These are phyloP conservation scores for Clavispora carvajalis DNA, from an alignment of 805 yeast genomes.

Conservation along the genomic window DNA sequence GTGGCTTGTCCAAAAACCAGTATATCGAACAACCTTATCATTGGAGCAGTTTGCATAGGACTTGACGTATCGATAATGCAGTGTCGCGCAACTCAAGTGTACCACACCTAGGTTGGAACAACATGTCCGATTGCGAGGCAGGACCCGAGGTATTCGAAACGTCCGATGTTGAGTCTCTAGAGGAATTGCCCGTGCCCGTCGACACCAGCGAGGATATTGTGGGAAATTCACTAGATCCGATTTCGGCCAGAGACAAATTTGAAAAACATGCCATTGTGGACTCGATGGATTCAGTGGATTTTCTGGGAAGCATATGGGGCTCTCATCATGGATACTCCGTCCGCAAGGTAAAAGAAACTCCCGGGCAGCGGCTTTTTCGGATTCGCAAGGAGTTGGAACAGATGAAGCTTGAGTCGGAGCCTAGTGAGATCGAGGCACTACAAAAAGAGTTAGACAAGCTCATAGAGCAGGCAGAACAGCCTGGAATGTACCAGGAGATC, in stretches of 20 bases:
- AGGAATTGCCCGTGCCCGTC: constrained; percentile 8
- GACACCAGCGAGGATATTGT: constrained; percentile 10
- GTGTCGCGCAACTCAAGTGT: background rate
- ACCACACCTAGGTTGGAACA: background rate
- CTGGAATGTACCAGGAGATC: background rate
- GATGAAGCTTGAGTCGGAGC: constrained; percentile 15
- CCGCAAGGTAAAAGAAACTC: constrained; percentile 27
- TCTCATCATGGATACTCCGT: constrained; percentile 16
- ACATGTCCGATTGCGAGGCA: constrained; percentile 1
- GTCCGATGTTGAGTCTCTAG: constrained; percentile 38
- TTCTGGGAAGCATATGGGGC: constrained; percentile 29
- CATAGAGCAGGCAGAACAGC: background rate
- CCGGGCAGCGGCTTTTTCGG: constrained; percentile 33
- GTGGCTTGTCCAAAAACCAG: too few relatives aligned
- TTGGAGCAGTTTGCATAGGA: too few relatives aligned
- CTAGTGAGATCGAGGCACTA: background rate
- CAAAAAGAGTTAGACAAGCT: background rate
- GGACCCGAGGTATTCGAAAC: constrained; percentile 40
- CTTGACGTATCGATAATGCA: background rate
- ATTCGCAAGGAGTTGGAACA: constrained; percentile 37
- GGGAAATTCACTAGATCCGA: constrained; percentile 9
- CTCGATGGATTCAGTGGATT: constrained; percentile 22
- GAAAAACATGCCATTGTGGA: constrained; percentile 20
- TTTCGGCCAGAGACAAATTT: constrained; percentile 18
- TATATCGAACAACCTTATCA: too few relatives aligned